phyloP scores from a whole-genome alignment of 371 early-diverging fungal genomes.

The Mucor sp. region DNA sequence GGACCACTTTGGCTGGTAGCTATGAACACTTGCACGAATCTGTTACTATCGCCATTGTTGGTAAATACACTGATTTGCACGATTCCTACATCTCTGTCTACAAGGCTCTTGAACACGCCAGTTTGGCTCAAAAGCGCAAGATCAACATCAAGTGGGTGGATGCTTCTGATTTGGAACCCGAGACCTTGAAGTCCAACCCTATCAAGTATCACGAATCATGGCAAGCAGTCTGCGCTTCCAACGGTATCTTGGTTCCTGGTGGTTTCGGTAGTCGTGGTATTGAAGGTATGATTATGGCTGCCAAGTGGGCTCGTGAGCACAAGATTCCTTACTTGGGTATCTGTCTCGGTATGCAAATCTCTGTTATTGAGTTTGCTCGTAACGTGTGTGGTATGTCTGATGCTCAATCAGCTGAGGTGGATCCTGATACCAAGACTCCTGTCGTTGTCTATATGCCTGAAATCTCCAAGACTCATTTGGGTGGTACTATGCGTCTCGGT shows the following conservation, averaged over 20 bases:
- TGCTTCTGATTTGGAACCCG: slow-evolving; percentile 86
- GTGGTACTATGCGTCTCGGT: slow-evolving; percentile 98
- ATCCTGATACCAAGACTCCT: slow-evolving; percentile 67
- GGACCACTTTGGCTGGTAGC: slow-evolving; percentile 83
- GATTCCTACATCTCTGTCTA: slow-evolving; percentile 98
- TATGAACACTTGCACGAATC: slow-evolving; percentile 81
- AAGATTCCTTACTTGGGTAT: slow-evolving; percentile 98
- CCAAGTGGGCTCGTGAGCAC: slow-evolving; percentile 98
- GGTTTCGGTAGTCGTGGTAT: slow-evolving; percentile 98
- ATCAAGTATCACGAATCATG: slow-evolving; percentile 95
- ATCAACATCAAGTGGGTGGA: slow-evolving; percentile 94
- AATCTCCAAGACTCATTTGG: slow-evolving; percentile 92
- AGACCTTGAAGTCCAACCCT: slow-evolving; percentile 72
- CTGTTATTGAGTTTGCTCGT: slow-evolving; percentile 98
- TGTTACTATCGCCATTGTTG: slow-evolving; percentile 95
- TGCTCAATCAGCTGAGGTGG: slow-evolving; percentile 91
- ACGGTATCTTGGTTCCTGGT: slow-evolving; percentile 99
- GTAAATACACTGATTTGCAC: slow-evolving; percentile 94
- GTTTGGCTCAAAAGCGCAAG: slow-evolving; percentile 82
- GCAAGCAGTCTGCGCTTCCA: slow-evolving; percentile 83
- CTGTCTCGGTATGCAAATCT: slow-evolving; percentile 98
- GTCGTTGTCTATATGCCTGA: slow-evolving; percentile 98
- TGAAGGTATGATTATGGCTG: slow-evolving; percentile 97
- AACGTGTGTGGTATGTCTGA: slow-evolving; percentile 87
- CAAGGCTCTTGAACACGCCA: slow-evolving; percentile 95